Evolutionary conservation across 2,329 filamentous ascomycete genomes (phyloP).

Genomic region (Sporothrix variecibatus): DNA sequence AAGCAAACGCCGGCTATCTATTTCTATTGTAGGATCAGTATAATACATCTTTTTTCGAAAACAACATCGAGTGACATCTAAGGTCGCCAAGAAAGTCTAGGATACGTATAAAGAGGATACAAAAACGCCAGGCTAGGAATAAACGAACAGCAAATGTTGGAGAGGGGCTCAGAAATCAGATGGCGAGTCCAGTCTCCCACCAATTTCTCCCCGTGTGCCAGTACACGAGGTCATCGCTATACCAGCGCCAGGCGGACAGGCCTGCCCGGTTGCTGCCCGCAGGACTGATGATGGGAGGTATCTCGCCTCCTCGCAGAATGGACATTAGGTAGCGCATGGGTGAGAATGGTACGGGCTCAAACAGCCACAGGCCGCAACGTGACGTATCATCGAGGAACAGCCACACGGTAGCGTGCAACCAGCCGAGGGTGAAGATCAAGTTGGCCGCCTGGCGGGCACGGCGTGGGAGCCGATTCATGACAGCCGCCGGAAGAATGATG

Average conservation of each 20-base stretch:
- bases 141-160: neutral
- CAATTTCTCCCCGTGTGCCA: slow-evolving; percentile 65
- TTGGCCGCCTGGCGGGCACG: slow-evolving; percentile 57
- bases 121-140: neutral
- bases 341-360: slow-evolving; percentile 80
- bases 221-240: slow-evolving; percentile 50
- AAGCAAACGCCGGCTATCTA: neutral
- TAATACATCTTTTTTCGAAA: neutral
- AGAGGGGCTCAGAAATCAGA: slow-evolving; percentile 31
- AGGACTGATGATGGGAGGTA: slow-evolving; percentile 55
- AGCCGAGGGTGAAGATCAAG: slow-evolving; percentile 60
- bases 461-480: slow-evolving; percentile 22
- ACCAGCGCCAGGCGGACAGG: slow-evolving; percentile 66
- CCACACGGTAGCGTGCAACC: slow-evolving; percentile 67
- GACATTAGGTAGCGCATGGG: slow-evolving; percentile 58
- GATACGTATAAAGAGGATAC: neutral
- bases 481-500: slow-evolving; percentile 41
- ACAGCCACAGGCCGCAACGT: slow-evolving; percentile 72
- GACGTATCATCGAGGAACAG: slow-evolving; percentile 77
- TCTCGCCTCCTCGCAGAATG: neutral
- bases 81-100: neutral
- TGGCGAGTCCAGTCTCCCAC: slow-evolving; percentile 53
- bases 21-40: neutral
- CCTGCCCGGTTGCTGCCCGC: slow-evolving; percentile 48
- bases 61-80: neutral